Conservation (phyloP, 805 yeast species). For the Hanseniaspora lindneri region DNA sequence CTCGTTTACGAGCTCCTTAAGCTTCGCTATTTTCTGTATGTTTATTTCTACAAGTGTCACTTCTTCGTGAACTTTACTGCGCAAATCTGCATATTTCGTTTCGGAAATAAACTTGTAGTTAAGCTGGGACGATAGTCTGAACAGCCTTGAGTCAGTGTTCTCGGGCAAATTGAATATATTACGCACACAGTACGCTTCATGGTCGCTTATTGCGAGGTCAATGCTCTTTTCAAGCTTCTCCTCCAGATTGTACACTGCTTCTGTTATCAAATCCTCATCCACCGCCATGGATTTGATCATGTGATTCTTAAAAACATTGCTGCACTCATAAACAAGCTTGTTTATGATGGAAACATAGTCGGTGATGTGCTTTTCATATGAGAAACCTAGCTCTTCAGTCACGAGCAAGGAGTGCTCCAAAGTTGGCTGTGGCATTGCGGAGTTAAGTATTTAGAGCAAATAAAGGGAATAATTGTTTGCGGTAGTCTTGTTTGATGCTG, state of each 20-base stretch:
- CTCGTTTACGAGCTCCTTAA: background rate
- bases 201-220: conserved; percentile 6
- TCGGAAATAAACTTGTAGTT: background rate
- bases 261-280: conserved; percentile 10
- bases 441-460: no score
- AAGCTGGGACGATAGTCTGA: conserved; percentile 7
- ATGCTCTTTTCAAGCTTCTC: conserved; percentile 4
- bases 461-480: no score
- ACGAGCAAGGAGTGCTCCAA: conserved; percentile 8
- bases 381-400: background rate
- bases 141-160: conserved; percentile 6
- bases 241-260: background rate
- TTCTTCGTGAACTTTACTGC: background rate
- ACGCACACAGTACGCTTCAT: conserved; percentile 10
- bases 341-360: conserved; percentile 2
- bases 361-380: conserved; percentile 6
- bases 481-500: no score
- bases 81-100: background rate
- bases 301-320: conserved; percentile 7
- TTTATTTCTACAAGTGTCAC: background rate
- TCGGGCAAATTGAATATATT: conserved; percentile 13
- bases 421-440: conserved; percentile 12
- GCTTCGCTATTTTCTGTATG: background rate
- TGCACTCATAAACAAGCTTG: conserved; percentile 9
- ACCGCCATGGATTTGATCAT: conserved; percentile 1